Evolutionary conservation across 31 red algal genomes (phyloP).

Genomic region (Endocladia muricata): DNA sequence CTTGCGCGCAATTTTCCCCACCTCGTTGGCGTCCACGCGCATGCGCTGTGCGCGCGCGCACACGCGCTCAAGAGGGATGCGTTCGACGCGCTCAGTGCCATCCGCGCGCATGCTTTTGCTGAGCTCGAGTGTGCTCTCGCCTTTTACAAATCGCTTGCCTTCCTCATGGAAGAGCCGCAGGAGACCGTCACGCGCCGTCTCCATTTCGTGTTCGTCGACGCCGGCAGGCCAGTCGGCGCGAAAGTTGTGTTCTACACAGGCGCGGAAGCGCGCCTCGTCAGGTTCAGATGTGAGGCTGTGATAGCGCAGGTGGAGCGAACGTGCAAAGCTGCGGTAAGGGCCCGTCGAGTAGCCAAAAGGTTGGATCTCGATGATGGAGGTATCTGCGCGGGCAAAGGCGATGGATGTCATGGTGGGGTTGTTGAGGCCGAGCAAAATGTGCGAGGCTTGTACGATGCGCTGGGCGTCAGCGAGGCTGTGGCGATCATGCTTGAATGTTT

Average conservation of each 20-base stretch:
- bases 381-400: conserved; percentile 30
- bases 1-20: conserved; percentile 18
- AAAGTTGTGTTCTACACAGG: conserved; percentile 31
- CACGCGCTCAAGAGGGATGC: conserved; percentile 39
- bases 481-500: conserved; percentile 3
- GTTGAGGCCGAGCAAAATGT: conserved; percentile 34
- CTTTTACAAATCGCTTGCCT: conserved; percentile 4
- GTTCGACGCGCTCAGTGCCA: conserved; percentile 4
- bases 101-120: background rate
- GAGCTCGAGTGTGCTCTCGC: conserved; percentile 2
- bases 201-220: conserved; percentile 25
- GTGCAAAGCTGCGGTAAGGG: conserved; percentile 47
- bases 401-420: conserved; percentile 45
- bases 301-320: conserved; percentile 21
- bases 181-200: conserved; percentile 9
- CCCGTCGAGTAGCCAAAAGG: conserved; percentile 43
- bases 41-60: conserved; percentile 37
- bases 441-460: conserved; percentile 21
- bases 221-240: conserved; percentile 14
- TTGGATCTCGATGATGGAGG: conserved; percentile 23
- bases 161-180: conserved; percentile 25
- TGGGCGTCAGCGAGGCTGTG: conserved; percentile 7
- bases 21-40: conserved; percentile 21
- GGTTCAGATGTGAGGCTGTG: conserved; percentile 22
- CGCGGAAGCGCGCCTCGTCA: conserved; percentile 16